Base-by-base conservation (phyloP, 1,139 yeast genomes). In the Yamadazyma epiphylla region DNA sequence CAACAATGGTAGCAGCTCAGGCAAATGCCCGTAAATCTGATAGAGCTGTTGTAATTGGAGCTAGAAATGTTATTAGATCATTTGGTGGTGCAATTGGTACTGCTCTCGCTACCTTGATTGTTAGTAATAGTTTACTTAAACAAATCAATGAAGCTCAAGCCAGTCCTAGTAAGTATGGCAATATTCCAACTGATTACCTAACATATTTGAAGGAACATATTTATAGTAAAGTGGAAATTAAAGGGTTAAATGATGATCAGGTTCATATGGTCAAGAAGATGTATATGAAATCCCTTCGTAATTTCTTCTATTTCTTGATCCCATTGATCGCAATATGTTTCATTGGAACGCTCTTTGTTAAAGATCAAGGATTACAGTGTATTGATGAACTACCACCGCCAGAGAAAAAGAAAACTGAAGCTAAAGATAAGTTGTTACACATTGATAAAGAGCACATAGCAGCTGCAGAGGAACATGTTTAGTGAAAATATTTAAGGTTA, bases 21-120 rank as follows among this genome's bases (percentile, higher is more conserved):
- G 77, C 80, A 1, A 74, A 73, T 32, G 63, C 76, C 6, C 55
- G 48, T 23, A 64, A 63, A 29, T 57, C 70, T 2, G 80, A 75
- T 38, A 51, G 81, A 27, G 79, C 81, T 0, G 77, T 74, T 9
- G 74, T 74, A 7, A 74, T 74, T 7, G 64, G 78, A 3, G 61
- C 76, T 1, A 58, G 81, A 46, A 74, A 74, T 40, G 70, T 74
- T 8, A 41, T 72, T 28, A 50, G 81, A 36, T 66, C 74, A 1
- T 61, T 75, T 30, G 81, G 82, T 22, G 79, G 78, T 15, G 69
- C 80, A 2, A 46, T 53, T 12, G 61, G 61, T n/a, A 51, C 50
- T 19, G 55, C 59, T 4, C 31, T 50, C 25, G 55, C 53, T 5
- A 51, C 60, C 5, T 43, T 53, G 13, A 49, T 50, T 19, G 50